Conservation (phyloP, 2,329 filamentous ascomycete genomes). For the Apiospora hydei region DNA sequence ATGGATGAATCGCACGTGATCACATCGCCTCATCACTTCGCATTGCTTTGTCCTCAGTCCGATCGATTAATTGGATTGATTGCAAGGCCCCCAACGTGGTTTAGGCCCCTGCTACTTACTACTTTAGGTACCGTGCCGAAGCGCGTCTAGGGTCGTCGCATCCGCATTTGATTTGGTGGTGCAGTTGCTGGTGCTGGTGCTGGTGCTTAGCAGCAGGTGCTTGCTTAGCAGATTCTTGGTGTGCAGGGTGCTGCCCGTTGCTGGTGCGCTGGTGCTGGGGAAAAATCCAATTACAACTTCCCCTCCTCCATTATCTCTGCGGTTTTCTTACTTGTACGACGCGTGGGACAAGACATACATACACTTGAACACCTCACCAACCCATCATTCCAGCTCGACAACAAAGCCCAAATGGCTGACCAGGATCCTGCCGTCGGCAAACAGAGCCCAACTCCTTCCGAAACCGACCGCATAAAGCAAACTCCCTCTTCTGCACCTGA, state of each 20-base stretch:
- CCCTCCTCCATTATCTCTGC: slow-evolving; percentile 15
- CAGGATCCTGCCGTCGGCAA: slow-evolving; percentile 7
- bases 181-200: not conserved
- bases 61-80: slow-evolving; percentile 2
- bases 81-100: slow-evolving; percentile 1
- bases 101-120: not conserved
- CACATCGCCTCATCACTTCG: not conserved
- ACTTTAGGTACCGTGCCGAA: slow-evolving; percentile 16
- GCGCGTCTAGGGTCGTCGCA: slow-evolving; percentile 7
- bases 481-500: slow-evolving; percentile 44
- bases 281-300: slow-evolving; percentile 19
- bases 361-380: not conserved
- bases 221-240: not conserved
- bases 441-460: slow-evolving; percentile 21
- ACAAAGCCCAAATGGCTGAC: slow-evolving; percentile 19
- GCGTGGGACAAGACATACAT: slow-evolving; percentile 15
- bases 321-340: slow-evolving; percentile 19
- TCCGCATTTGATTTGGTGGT: slow-evolving; percentile 4
- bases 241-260: slow-evolving; percentile 6
- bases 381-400: slow-evolving; percentile 17
- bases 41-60: not conserved
- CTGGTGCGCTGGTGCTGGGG: slow-evolving; percentile 3
- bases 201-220: not conserved
- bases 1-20: not conserved
- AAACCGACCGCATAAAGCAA: slow-evolving; percentile 17